These are phyloP conservation scores for Coemansia sp. DNA, from an alignment of 192 early-diverging fungal genomes.

Conservation along the genomic window DNA sequence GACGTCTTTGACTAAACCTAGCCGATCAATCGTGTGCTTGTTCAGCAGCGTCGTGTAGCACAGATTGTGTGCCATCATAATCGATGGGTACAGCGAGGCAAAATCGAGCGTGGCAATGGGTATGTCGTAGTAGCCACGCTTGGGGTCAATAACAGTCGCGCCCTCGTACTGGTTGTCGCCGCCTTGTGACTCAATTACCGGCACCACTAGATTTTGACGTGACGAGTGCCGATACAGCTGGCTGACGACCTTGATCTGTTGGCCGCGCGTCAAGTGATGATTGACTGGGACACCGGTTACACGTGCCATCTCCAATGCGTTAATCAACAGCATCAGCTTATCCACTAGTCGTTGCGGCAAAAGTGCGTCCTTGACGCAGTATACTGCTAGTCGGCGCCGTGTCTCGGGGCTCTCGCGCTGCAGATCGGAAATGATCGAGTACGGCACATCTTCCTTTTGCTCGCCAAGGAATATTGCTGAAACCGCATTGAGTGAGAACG, in stretches of 20 bases:
- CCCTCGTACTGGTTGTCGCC: conserved; percentile 91
- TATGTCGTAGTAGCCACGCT: conserved; percentile 89
- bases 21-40: conserved; percentile 59
- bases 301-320: conserved; percentile 98
- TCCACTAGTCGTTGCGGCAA: conserved; percentile 91
- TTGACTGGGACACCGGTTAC: conserved; percentile 97
- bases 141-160: conserved; percentile 94
- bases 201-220: conserved; percentile 83
- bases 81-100: conserved; percentile 95
- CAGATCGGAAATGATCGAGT: conserved; percentile 96
- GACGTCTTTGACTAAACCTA: conserved; percentile 67
- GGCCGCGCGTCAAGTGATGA: conserved; percentile 88
- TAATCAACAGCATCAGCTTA: conserved; percentile 95
- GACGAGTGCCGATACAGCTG: conserved; percentile 89
- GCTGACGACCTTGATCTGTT: conserved; percentile 98
- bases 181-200: conserved; percentile 78
- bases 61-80: conserved; percentile 99
- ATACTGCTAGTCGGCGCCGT: conserved; percentile 88
- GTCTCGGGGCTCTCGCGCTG: conserved; percentile 96
- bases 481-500: conserved; percentile 94
- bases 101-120: conserved; percentile 99
- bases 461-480: conserved; percentile 93
- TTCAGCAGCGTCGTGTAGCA: conserved; percentile 91
- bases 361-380: conserved; percentile 97
- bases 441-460: conserved; percentile 99